Evolutionary conservation across 352 stramenopile species (phyloP).

Genomic region (Vaucheria bursata): DNA sequence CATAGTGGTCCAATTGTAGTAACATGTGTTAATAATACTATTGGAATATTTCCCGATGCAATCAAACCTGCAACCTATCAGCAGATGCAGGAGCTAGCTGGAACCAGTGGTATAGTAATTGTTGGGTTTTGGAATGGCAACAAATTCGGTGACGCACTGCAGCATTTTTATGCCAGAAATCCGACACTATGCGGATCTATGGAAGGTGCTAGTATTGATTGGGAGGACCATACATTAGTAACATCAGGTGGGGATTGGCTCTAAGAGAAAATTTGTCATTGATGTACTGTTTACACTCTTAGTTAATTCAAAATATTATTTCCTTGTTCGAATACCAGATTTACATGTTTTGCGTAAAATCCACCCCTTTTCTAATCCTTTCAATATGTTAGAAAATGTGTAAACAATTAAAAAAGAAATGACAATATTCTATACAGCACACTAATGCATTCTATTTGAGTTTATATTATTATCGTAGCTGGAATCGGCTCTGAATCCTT

Average conservation of each 20-base stretch:
- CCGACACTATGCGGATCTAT: conserved; percentile 31
- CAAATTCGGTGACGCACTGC: conserved; percentile 41
- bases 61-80: conserved; percentile 39
- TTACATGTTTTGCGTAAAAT: no score
- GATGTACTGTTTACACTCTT: no score
- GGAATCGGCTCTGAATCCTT: no score
- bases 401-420: no score
- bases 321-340: no score
- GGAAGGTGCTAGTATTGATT: conserved; percentile 38
- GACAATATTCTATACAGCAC: no score
- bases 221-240: conserved; percentile 18
- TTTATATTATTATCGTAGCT: no score
- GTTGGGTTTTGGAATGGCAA: conserved; percentile 44
- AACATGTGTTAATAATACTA: conserved; percentile 45
- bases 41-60: conserved; percentile 39
- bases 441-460: no score
- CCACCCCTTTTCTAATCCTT: no score
- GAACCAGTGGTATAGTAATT: conserved; percentile 32
- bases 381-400: no score
- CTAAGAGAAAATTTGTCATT: no score
- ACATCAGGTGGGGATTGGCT: conserved; percentile 27
- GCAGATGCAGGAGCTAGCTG: conserved; percentile 38
- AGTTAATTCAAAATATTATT: no score
- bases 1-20: conserved; percentile 17
- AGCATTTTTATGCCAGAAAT: conserved; percentile 39